Percentiles rank a stretch among this genome's conserved stretches.
Evolutionary conservation across 495 filamentous ascomycete genomes (phyloP).

Genomic region (Aspergillus affinis): DNA sequence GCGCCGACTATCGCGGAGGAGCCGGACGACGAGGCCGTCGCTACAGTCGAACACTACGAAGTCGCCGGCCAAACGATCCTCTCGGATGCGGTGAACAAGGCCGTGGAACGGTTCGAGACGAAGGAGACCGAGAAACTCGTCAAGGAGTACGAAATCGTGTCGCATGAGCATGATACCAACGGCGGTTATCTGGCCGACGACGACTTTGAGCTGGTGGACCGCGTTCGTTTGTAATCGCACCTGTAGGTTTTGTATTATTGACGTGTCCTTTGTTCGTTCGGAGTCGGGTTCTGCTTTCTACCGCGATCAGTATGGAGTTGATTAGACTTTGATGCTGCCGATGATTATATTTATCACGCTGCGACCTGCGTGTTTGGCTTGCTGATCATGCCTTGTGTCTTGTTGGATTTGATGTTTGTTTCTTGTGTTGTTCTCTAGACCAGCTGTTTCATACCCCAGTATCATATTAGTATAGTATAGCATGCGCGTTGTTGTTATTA

Average conservation of each 20-base stretch:
- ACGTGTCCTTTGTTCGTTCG: not conserved
- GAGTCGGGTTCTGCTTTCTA: conserved; percentile 13
- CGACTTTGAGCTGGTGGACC: conserved; percentile 43
- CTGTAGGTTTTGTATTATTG: not conserved
- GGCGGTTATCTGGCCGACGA: conserved; percentile 39
- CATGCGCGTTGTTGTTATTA: not conserved
- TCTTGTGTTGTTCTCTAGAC: not conserved
- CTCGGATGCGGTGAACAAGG: conserved; percentile 51
- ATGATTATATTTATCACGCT: not conserved
- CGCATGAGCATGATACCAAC: conserved; percentile 38
- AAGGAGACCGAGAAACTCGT: conserved; percentile 56
- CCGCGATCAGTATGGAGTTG: conserved; percentile 15
- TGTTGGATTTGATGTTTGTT: conserved; percentile 2
- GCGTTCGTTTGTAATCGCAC: conserved; percentile 21
- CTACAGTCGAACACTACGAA: conserved; percentile 50
- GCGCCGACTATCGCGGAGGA: conserved; percentile 27
- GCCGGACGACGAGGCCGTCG: conserved; percentile 27
- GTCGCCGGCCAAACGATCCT: conserved; percentile 55
- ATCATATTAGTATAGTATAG: not conserved
- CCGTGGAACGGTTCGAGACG: conserved; percentile 56
- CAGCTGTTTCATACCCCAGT: not conserved
- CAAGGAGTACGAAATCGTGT: conserved; percentile 59
- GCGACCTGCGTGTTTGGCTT: not conserved
- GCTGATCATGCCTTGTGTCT: conserved; percentile 4
- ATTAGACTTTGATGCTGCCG: not conserved